These are phyloP conservation scores for Cydonia oblonga DNA, from an alignment of 331 rosid genomes.

Conservation along the genomic window DNA sequence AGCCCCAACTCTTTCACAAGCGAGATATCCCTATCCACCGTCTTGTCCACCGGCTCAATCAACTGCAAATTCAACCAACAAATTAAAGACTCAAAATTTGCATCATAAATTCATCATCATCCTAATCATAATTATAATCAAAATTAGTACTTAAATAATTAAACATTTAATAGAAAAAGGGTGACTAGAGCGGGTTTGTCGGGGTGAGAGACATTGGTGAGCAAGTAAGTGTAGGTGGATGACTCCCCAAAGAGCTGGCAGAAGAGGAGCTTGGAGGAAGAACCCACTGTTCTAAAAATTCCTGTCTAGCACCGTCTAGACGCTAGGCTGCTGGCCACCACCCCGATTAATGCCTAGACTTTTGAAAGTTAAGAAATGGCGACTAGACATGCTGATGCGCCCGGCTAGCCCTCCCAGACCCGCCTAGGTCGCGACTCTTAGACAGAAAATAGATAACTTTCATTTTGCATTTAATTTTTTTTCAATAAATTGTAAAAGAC, in stretches of 20 bases:
- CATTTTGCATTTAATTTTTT: no score
- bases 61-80: conserved; percentile 28
- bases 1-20: conserved; percentile 60
- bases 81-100: not conserved
- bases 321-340: no score
- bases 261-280: conserved; percentile 48
- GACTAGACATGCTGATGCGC: no score
- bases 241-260: conserved; percentile 91
- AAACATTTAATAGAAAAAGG: not conserved
- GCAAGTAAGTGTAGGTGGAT: conserved; percentile 79
- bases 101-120: not conserved
- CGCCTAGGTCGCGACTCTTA: no score
- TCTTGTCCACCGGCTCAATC: conserved; percentile 93
- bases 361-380: no score
- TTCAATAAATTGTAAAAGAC: no score
- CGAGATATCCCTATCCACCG: conserved; percentile 70
- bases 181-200: conserved; percentile 67
- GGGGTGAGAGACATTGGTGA: conserved; percentile 62
- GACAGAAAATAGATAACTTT: no score
- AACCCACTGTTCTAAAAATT: not conserved
- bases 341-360: no score
- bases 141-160: not conserved
- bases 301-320: no score
- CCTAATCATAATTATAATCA: not conserved
- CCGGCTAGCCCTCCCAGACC: no score